These are phyloP conservation scores for Yamadazyma triangularis DNA, from an alignment of 1,139 yeast genomes.

Conservation along the genomic window DNA sequence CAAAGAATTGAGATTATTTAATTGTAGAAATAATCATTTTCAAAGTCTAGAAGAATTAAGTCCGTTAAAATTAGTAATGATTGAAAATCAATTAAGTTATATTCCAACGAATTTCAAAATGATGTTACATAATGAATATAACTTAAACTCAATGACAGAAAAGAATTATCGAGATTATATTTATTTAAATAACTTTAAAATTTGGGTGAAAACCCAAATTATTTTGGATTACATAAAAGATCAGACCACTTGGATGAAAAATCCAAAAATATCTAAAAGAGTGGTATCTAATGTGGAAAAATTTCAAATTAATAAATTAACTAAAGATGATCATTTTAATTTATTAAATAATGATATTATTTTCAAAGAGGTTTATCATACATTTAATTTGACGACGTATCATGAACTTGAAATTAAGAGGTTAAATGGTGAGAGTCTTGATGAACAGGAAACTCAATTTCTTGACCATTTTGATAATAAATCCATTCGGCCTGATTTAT, in stretches of 20 bases:
- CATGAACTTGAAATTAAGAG: conserved; percentile 24
- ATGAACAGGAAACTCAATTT: conserved; percentile 3
- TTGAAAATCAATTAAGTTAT: conserved; percentile 32
- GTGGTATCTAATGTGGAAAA: conserved; percentile 18
- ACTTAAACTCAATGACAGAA: conserved; percentile 18
- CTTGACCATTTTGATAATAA: conserved; percentile 6
- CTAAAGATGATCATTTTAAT: conserved; percentile 24
- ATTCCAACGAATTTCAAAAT: conserved; percentile 27
- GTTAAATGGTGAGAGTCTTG: conserved; percentile 2
- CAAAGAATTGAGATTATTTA: conserved; percentile 28
- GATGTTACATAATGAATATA: conserved; percentile 29
- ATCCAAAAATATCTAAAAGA: conserved; percentile 13
- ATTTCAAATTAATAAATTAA: conserved; percentile 17
- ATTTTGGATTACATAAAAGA: conserved; percentile 24
- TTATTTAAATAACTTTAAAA: conserved; percentile 27
- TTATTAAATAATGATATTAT: conserved; percentile 21
- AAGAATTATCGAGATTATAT: conserved; percentile 22
- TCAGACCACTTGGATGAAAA: conserved; percentile 19
- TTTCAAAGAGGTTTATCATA: conserved; percentile 21
- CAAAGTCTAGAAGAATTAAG: conserved; percentile 25
- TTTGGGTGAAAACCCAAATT: conserved; percentile 27
- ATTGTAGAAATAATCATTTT: conserved; percentile 46
- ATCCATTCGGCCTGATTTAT: conserved; percentile 22
- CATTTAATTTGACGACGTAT: conserved; percentile 21
- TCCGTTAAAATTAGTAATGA: conserved; percentile 24